phyloP scores from a whole-genome alignment of 805 yeast species.

The Kazachstania viticola region DNA sequence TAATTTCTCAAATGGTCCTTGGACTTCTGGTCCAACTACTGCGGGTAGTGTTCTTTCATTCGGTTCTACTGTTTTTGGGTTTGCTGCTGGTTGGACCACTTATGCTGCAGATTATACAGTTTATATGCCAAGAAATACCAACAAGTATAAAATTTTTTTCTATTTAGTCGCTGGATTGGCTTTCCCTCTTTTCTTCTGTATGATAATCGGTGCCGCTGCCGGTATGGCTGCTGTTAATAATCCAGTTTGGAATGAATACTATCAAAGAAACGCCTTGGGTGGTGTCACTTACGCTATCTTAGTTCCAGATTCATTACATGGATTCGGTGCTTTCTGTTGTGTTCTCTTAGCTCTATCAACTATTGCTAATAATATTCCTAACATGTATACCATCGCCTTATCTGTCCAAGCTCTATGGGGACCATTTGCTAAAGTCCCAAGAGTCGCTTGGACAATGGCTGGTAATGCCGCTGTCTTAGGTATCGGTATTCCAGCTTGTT shows the following conservation, averaged over 20 bases:
- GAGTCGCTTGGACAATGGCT: conserved; percentile 66
- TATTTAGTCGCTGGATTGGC: conserved; percentile 51
- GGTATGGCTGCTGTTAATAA: conserved; percentile 52
- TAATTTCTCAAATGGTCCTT: conserved; percentile 45
- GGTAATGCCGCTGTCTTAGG: conserved; percentile 73
- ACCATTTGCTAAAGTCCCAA: conserved; percentile 59
- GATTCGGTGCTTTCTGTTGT: conserved; percentile 82
- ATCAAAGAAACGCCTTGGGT: conserved; percentile 50
- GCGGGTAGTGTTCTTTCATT: conserved; percentile 73
- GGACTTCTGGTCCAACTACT: conserved; percentile 45
- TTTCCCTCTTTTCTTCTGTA: conserved; percentile 56
- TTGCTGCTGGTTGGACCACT: conserved; percentile 93
- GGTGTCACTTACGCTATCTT: conserved; percentile 71
- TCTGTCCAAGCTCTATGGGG: conserved; percentile 79
- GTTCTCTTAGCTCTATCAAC: conserved; percentile 76
- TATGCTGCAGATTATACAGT: conserved; percentile 88
- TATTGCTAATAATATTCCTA: conserved; percentile 83
- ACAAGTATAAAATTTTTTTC: conserved; percentile 46
- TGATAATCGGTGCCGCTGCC: conserved; percentile 78
- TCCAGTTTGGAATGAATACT: conserved; percentile 36
- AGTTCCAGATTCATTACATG: conserved; percentile 70
- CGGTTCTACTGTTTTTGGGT: conserved; percentile 77
- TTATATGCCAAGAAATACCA: conserved; percentile 61
- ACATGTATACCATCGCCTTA: conserved; percentile 80
- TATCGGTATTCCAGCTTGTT: conserved; percentile 80